Base-by-base conservation (phyloP, 2,329 filamentous ascomycete genomes). In the Sporothrix brunneoviolacea region DNA sequence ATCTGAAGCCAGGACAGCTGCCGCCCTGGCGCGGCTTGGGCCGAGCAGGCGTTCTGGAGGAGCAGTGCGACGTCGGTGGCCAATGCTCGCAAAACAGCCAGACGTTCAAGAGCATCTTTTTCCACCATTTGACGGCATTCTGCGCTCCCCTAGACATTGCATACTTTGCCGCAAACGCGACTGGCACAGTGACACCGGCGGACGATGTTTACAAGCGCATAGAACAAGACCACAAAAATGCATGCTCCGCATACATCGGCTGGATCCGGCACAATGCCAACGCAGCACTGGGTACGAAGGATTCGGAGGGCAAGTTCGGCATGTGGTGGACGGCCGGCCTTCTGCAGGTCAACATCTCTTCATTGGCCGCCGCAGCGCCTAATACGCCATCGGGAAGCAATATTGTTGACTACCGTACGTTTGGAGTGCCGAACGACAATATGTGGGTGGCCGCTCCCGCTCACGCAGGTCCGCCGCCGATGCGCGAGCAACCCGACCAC, bases 81-180 rank as follows among this genome's bases (percentile, higher is more conserved):
- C 75, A 70, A 37, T 96, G 91, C 65, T 89, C 81, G 16, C 90
- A 96, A 64, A 79, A 97, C 59, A 78, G 77, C 0, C 91, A 96
- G 60, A 90, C 88, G 0, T 96, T 96, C 78, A 97, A 96, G 65
- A 87, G 88, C 24, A 91, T 96, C 51, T 95, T 91, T 72, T 95
- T 95, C 68, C 88, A 95, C 62, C 91, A 96, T 62, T 72, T 96
- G 3, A 77, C 82, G 0, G 70, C 80, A 1, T 95, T 96, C 64
- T 96, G 91, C 65, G 74, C 76, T 4, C 76, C 81, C 0, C 67
- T 95, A 0, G 61, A 70, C 13, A 24, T 41, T 9, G 65, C 76
- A 1, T 65, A 35, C 13, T 22, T 16, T 3, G 15, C 16, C 15
- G 18, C 38, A 10, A 30, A 33, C n/a, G 16, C 19, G n/a, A 7